phyloP scores from a whole-genome alignment of 768 basidiomycete genomes.

The Phylloporus arenicola region DNA sequence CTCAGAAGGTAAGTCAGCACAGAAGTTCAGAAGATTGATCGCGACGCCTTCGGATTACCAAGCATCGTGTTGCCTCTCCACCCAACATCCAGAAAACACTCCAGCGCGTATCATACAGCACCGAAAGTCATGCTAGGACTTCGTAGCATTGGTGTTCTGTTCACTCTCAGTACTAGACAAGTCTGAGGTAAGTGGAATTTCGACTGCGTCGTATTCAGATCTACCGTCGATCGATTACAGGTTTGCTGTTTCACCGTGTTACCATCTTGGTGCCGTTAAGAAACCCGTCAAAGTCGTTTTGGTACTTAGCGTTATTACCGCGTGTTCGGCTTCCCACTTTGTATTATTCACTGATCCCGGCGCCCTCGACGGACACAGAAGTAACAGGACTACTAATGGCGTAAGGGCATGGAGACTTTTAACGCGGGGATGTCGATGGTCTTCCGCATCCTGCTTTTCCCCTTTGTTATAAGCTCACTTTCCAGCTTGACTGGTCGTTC shows the following conservation, averaged over 20 bases:
- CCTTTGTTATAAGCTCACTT: background rate
- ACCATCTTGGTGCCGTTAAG: constrained; percentile 16
- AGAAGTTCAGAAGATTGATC: constrained; percentile 14
- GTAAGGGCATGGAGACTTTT: constrained; percentile 7
- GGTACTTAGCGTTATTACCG: constrained; percentile 7
- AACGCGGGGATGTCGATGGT: background rate
- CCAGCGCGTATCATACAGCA: background rate
- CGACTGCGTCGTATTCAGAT: background rate
- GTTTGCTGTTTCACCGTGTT: constrained; percentile 7
- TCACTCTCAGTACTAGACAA: background rate
- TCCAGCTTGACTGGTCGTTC: background rate
- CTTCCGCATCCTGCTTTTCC: constrained; percentile 1
- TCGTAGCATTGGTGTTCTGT: background rate
- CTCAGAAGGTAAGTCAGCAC: constrained; percentile 10
- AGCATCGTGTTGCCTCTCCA: constrained; percentile 1
- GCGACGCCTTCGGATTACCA: constrained; percentile 16
- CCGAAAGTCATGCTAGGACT: background rate
- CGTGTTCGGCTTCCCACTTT: constrained; percentile 13
- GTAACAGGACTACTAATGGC: background rate
- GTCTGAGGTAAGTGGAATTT: constrained; percentile 2
- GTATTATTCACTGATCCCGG: background rate
- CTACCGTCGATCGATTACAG: constrained; percentile 4
- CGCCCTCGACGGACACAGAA: constrained; percentile 14
- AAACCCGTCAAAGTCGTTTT: constrained; percentile 8
- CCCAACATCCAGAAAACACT: background rate